Percentiles rank a stretch among this genome's conserved stretches.
Evolutionary conservation across 2,329 filamentous ascomycete genomes (phyloP).

Genomic region (Elsinoe australis): DNA sequence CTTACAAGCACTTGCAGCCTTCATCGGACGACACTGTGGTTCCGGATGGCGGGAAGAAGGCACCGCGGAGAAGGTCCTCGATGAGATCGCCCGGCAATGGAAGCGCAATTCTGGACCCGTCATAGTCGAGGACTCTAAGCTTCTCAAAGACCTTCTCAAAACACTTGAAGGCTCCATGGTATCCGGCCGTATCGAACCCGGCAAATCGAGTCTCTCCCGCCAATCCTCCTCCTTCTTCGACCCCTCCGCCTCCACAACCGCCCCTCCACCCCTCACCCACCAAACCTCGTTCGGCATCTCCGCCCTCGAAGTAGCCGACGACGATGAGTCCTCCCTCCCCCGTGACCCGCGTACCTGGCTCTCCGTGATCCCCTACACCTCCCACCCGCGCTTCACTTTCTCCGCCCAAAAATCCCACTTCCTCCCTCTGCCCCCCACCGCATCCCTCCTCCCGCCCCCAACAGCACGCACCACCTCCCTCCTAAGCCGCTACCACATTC

Average conservation of each 20-base stretch:
- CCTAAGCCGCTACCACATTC: constrained; percentile 81
- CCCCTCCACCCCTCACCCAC: constrained; percentile 14
- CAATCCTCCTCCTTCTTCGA: constrained; percentile 55
- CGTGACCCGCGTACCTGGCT: constrained; percentile 74
- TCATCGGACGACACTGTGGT: constrained; percentile 89
- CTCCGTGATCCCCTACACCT: constrained; percentile 72
- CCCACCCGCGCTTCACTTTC: constrained; percentile 73
- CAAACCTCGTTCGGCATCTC: constrained; percentile 53
- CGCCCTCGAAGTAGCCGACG: constrained; percentile 45
- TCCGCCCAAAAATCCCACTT: constrained; percentile 83
- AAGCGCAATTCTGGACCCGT: constrained; percentile 82
- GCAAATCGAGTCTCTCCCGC: constrained; percentile 48
- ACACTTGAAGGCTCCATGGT: constrained; percentile 80
- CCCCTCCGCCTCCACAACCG: constrained; percentile 20
- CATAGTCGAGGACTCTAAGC: constrained; percentile 73
- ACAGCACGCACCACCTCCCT: constrained; percentile 79
- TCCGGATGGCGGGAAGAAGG: constrained; percentile 96
- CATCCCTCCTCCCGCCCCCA: constrained; percentile 57
- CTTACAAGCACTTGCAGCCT: constrained; percentile 73
- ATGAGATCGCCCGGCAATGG: constrained; percentile 87
- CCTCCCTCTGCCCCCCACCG: constrained; percentile 50
- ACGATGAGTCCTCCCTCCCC: constrained; percentile 52
- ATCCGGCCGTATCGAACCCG: constrained; percentile 62
- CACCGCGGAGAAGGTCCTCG: constrained; percentile 80
- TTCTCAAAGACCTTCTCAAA: constrained; percentile 72